These are phyloP conservation scores for Boeremia exigua DNA, from an alignment of 2,329 filamentous ascomycete genomes.

Conservation along the genomic window DNA sequence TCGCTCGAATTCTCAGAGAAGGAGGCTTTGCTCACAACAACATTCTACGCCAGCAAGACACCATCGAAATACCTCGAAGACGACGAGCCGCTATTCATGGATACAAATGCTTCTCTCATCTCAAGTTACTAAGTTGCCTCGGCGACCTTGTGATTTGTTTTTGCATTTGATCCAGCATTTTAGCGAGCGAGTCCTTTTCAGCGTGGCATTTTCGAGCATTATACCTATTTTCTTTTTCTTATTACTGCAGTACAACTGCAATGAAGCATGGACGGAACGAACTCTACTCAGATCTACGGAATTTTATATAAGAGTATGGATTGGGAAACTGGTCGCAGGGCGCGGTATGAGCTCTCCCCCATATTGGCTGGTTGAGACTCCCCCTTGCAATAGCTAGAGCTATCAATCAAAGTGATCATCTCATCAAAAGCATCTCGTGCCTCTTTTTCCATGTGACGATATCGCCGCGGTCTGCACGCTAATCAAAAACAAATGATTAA, in stretches of 20 bases:
- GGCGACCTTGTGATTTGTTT: slow-evolving; percentile 42
- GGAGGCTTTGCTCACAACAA: slow-evolving; percentile 55
- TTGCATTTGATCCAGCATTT: slow-evolving; percentile 43
- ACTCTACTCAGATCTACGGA: slow-evolving; percentile 20
- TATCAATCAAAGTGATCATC: slow-evolving; percentile 29
- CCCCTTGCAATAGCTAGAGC: slow-evolving; percentile 31
- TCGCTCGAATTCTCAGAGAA: slow-evolving; percentile 56
- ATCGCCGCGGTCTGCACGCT: slow-evolving; percentile 24
- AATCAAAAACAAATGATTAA: slow-evolving; percentile 18
- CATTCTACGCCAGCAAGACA: slow-evolving; percentile 51
- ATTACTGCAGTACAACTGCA: slow-evolving; percentile 21
- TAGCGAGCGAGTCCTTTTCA: slow-evolving; percentile 46
- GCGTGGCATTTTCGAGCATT: slow-evolving; percentile 40
- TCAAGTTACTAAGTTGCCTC: slow-evolving; percentile 46
- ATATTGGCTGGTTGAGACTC: slow-evolving; percentile 32
- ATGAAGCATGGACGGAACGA: slow-evolving; percentile 10
- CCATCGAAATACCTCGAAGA: slow-evolving; percentile 46
- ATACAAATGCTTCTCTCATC: slow-evolving; percentile 49
- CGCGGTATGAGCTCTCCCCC: slow-evolving; percentile 34
- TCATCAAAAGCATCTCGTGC: slow-evolving; percentile 17
- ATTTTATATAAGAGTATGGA: slow-evolving; percentile 7
- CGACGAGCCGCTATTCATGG: slow-evolving; percentile 50
- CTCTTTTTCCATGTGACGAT: slow-evolving; percentile 25
- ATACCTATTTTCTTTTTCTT: slow-evolving; percentile 33
- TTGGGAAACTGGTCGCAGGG: slow-evolving; percentile 15